These are phyloP conservation scores for Limonium bicolor DNA, from an alignment of 148 eudicot genomes.

Conservation along the genomic window DNA sequence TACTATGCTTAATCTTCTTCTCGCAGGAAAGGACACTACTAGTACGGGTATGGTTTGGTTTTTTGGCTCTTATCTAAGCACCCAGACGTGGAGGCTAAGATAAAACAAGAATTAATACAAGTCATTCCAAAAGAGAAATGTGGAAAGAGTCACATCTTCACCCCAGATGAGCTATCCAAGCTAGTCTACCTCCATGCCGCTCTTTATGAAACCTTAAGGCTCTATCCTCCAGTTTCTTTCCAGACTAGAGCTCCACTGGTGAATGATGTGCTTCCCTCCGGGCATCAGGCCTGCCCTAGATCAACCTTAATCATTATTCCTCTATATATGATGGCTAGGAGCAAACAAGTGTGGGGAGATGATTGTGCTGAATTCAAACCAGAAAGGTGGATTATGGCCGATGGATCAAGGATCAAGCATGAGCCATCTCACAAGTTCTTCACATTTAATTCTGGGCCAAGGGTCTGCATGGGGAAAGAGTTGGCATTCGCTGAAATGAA, in stretches of 20 bases:
- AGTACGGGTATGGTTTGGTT: conserved; percentile 20
- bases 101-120: conserved; percentile 9
- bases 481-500: conserved; percentile 20
- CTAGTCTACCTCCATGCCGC: conserved; percentile 24
- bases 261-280: conserved; percentile 17
- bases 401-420: conserved; percentile 16
- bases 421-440: conserved; percentile 26
- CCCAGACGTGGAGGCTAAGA: conserved; percentile 9
- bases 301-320: conserved; percentile 4
- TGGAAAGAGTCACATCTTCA: conserved; percentile 1
- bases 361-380: conserved; percentile 25
- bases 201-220: conserved; percentile 17
- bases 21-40: conserved; percentile 17
- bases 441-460: conserved; percentile 19
- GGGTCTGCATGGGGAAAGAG: conserved; percentile 19
- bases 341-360: conserved; percentile 18
- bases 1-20: conserved; percentile 12
- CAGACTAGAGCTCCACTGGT: conserved; percentile 13
- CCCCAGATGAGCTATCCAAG: conserved; percentile 10
- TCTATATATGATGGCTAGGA: conserved; percentile 16
- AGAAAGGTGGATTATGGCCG: conserved; percentile 19
- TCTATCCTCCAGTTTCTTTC: conserved; percentile 17
- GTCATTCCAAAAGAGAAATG: conserved; percentile 1
- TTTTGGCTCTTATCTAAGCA: conserved; percentile 13
- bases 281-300: conserved; percentile 4